Percentiles rank a stretch among this genome's conserved stretches.
These are phyloP conservation scores for Botrytis sinoallii DNA, from an alignment of 2,329 filamentous ascomycete species.

Conservation along the genomic window DNA sequence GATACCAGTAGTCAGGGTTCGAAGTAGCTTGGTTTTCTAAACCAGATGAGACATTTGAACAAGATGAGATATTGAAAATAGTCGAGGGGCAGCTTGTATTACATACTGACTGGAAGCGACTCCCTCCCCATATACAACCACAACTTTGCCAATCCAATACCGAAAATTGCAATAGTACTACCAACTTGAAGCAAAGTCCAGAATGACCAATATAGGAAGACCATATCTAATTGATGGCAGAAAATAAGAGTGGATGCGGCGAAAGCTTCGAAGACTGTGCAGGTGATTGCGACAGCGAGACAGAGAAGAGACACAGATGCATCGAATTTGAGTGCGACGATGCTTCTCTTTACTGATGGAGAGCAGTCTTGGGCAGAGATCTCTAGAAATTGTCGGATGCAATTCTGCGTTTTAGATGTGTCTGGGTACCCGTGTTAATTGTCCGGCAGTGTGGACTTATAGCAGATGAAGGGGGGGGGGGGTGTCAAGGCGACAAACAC, in stretches of 20 bases:
- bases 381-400: neutral
- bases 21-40: neutral
- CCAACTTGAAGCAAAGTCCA: slow-evolving; percentile 59
- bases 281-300: slow-evolving; percentile 44
- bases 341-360: slow-evolving; percentile 4
- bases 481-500: neutral
- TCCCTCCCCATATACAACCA: slow-evolving; percentile 2
- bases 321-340: slow-evolving; percentile 38
- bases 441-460: neutral
- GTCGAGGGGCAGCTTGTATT: slow-evolving; percentile 25
- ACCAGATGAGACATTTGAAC: neutral
- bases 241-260: slow-evolving; percentile 43
- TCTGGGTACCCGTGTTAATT: neutral
- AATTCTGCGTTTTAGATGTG: neutral
- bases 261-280: slow-evolving; percentile 54
- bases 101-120: slow-evolving; percentile 52
- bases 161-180: slow-evolving; percentile 54
- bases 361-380: neutral
- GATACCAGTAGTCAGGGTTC: neutral
- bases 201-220: slow-evolving; percentile 57
- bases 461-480: neutral
- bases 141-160: slow-evolving; percentile 47
- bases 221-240: slow-evolving; percentile 58
- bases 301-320: slow-evolving; percentile 46
- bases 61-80: too few species aligned